Evolutionary conservation across 108 stramenopile species (phyloP).

Genomic region (Cylindrotheca closterium): DNA sequence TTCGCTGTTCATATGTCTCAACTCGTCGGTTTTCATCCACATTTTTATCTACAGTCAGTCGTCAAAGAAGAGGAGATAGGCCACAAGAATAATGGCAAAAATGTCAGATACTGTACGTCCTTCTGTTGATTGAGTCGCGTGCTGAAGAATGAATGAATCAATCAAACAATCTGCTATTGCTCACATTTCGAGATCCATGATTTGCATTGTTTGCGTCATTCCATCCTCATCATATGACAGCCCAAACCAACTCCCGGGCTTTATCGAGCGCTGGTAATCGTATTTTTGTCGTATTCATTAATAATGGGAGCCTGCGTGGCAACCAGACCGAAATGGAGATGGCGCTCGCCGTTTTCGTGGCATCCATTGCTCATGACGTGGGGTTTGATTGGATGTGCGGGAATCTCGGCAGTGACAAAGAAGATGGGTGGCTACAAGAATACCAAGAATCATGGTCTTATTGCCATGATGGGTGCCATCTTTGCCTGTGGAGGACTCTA

Average conservation of each 20-base stretch:
- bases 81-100: too few relatives aligned
- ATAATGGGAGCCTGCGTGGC: slow-evolving; percentile 33
- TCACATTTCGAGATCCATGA: too few relatives aligned
- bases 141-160: too few relatives aligned
- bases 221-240: background rate
- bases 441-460: slow-evolving; percentile 77
- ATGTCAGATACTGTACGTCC: too few relatives aligned
- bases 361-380: slow-evolving; percentile 80
- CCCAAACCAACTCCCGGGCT: background rate
- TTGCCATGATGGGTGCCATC: slow-evolving; percentile 54
- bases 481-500: slow-evolving; percentile 55
- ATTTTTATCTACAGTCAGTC: too few relatives aligned
- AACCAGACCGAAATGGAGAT: slow-evolving; percentile 55
- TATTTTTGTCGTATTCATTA: slow-evolving; percentile 23
- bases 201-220: too few relatives aligned
- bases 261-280: slow-evolving; percentile 7
- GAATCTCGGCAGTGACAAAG: slow-evolving; percentile 65
- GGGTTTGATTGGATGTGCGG: slow-evolving; percentile 75
- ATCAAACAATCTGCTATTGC: too few relatives aligned
- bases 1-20: too few relatives aligned
- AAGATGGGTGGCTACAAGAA: slow-evolving; percentile 82
- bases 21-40: too few relatives aligned
- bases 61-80: too few relatives aligned
- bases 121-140: too few relatives aligned
- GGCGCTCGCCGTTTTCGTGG: slow-evolving; percentile 67